Evolutionary conservation across 1,284 basidiomycete genomes (phyloP), one percentile per base, ranked within the genome.

Genomic region (Dichomitus squalens): DNA sequence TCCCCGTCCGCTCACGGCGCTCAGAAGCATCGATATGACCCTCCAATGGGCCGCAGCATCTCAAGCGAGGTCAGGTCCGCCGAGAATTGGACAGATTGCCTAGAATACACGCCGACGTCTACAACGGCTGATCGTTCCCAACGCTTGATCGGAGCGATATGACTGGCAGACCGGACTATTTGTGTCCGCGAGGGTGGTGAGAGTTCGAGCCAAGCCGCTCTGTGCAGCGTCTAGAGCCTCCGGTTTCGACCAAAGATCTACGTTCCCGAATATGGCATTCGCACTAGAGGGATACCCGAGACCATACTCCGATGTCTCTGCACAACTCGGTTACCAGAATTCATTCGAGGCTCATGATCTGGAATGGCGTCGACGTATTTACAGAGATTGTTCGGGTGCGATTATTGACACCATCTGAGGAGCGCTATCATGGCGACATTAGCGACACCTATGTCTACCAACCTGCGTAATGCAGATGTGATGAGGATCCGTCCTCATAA

Each of bases 191-290:
- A 25, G 29, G 12, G 54, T 51, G 56, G 57, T 50, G 60, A 62
- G 54, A 57, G 60, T 59, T 62, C 29, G 21, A n/a, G 55, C 55
- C 53, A 51, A 53, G 56, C 18, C 11, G 35, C 6, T 7, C 44
- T 7, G 51, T 35, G 52, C 40, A 16, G 48, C 54, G 55, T 53
- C 58, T 47, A 48, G 31, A 31, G 31, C 47, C 29, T 12, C 23
- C n/a, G 3, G 33, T 34, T 49, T 23, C 16, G n/a, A 25, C 21
- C 7, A 20, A 11, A 7, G 44, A 47, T 47, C 44, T 31, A 47
- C 44, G 44, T 50, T 14, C 31, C 60, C 55, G 16, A 16, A 58
- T 54, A 27, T 18, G 35, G 53, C 11, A 54, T 14, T 16, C 23
- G 35, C 39, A 39, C 44, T 21, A 21, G 25, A 3, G 41, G 11